Evolutionary conservation across 1,284 basidiomycete genomes (phyloP).

Genomic region (Trametes sp.): DNA sequence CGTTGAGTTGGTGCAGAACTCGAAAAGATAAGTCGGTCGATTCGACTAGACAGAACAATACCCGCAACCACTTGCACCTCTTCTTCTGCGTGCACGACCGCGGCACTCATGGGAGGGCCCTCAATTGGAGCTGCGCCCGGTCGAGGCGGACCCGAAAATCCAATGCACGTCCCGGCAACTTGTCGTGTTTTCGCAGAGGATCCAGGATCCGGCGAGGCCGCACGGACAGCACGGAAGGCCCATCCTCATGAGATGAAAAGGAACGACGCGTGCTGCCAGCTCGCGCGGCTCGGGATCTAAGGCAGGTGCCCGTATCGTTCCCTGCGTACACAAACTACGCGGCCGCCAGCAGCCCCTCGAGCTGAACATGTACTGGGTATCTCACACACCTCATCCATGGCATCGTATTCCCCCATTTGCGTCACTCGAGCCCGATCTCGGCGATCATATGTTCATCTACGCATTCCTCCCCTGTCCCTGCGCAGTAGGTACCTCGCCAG

Average conservation of each 20-base stretch:
- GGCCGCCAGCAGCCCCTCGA: background rate
- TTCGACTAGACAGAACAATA: slow-evolving; percentile 57
- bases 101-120: slow-evolving; percentile 51
- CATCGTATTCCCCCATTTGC: background rate
- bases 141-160: slow-evolving; percentile 37
- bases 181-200: slow-evolving; percentile 46
- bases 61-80: slow-evolving; percentile 58
- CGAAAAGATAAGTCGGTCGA: slow-evolving; percentile 39
- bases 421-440: background rate
- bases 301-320: too few species aligned
- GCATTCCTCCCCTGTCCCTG: background rate
- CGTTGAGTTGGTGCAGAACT: slow-evolving; percentile 57
- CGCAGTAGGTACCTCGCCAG: background rate
- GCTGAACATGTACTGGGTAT: background rate
- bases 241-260: slow-evolving; percentile 52
- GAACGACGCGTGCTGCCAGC: slow-evolving; percentile 45
- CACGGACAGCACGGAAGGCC: slow-evolving; percentile 53
- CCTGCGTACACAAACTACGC: too few species aligned
- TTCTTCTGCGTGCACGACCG: slow-evolving; percentile 57
- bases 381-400: slow-evolving; percentile 11
- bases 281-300: slow-evolving; percentile 44
- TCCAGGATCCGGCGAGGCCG: slow-evolving; percentile 51
- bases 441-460: slow-evolving; percentile 4
- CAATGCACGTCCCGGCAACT: slow-evolving; percentile 51
- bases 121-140: slow-evolving; percentile 46